Conservation (phyloP, 163 green algal genomes). For the Scenedesmus sp. region DNA sequence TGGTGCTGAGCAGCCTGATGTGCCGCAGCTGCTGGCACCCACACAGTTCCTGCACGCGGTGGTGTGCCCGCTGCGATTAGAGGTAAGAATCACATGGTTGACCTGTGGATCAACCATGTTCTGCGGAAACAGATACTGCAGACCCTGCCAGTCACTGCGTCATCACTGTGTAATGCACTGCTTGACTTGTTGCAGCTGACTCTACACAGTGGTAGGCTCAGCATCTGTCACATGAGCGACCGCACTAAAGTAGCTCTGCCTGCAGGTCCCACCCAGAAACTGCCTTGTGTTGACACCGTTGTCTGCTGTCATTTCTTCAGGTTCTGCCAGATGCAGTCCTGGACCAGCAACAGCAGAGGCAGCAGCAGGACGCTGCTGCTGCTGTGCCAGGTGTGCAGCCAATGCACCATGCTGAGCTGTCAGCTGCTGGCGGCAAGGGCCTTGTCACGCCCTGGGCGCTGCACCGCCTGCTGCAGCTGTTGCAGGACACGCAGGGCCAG, state of each 20-base stretch:
- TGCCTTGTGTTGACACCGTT: background rate
- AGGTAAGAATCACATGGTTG: background rate
- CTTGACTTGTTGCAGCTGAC: background rate
- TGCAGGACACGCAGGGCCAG: slow-evolving; percentile 15
- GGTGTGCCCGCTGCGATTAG: slow-evolving; percentile 15
- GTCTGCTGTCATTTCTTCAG: background rate
- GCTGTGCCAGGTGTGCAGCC: slow-evolving; percentile 6
- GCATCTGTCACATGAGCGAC: background rate
- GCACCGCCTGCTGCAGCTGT: slow-evolving; percentile 34
- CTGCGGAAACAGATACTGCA: no score
- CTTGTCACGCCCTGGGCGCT: slow-evolving; percentile 28
- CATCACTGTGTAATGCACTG: no score
- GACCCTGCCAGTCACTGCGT: no score
- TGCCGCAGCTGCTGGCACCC: slow-evolving; percentile 45
- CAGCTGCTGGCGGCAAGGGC: background rate
- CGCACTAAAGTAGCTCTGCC: background rate
- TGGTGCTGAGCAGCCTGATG: slow-evolving; percentile 25
- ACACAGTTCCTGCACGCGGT: slow-evolving; percentile 27
- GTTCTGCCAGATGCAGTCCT: slow-evolving; percentile 35
- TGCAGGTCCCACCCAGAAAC: background rate
- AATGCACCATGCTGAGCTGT: slow-evolving; percentile 46
- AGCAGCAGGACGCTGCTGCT: slow-evolving; percentile 10
- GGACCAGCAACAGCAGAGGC: slow-evolving; percentile 43
- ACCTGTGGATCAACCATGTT: background rate
- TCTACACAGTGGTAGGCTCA: no score